Evolutionary conservation across 768 basidiomycete genomes (phyloP), one percentile per base, ranked within the genome.

Genomic region (Boletus pseudo-olivaceus): DNA sequence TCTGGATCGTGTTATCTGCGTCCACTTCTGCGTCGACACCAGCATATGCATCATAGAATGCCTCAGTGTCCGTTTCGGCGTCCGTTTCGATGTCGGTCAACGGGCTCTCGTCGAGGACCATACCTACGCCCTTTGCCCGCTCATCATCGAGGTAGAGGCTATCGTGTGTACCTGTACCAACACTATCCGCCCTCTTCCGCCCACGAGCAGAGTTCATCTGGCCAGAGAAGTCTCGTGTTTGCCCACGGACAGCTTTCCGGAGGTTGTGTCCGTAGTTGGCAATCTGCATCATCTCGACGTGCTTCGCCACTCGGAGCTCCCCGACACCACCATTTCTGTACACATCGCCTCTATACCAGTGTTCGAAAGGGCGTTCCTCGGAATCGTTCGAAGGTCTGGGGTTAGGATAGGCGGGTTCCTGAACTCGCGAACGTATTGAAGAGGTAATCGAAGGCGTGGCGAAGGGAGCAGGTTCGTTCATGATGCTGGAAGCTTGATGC

Each of bases 281-380:
- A 55, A 92, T 92, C 62, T 92, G 88, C 50, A 93, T 67, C 90
- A 93, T 93, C 69, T 93, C 90, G 68, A 85, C 77, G 53, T 85
- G 78, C 61, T 79, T 78, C 3, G 82, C 90, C 2, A 92, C 83
- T 20, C 85, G 79, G 51, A 90, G 73, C 68, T 93, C 90, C 46
- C 90, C 90, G 11, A 93, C 89, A n/a, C 90, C 90, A 26, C 90
- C 90, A 64, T 93, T 93, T 45, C 90, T 79, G 12, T 90, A 85
- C 5, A 90, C 81, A 60, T 93, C 90, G 1, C 90, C 90, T 46
- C 90, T 84, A 65, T 93, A 93, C 90, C 90, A 93, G 63, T 93
- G 90, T 62, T 93, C 89, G 55, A 86, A 93, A 0, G 90, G 90
- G 14, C 81, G 80, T 65, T 93, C 90, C 56, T 90, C 89, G 6